Conservation (phyloP, 2,329 filamentous ascomycete genomes). For the Diaporthe sp. region DNA sequence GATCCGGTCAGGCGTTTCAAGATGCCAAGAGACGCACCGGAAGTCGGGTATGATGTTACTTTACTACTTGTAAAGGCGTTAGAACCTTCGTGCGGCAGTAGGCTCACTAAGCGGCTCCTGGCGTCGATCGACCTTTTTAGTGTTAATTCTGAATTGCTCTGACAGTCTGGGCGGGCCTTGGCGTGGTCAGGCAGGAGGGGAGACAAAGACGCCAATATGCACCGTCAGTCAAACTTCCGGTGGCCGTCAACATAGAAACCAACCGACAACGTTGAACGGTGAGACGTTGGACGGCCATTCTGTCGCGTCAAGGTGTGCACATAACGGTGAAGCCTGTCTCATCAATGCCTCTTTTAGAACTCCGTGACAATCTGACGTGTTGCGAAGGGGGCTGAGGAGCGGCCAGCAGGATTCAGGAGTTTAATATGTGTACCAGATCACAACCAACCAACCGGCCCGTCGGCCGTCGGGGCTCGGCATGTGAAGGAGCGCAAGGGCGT, state of each 20-base stretch:
- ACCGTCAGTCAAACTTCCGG: neutral
- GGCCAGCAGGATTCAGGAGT: conserved; percentile 20
- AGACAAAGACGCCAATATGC: neutral
- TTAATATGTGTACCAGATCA: neutral
- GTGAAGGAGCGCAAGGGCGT: neutral
- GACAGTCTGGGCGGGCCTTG: conserved; percentile 14
- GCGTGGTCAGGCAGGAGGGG: neutral
- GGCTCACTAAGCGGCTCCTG: neutral
- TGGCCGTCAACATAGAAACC: too few relatives aligned
- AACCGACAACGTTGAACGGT: neutral
- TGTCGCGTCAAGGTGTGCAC: neutral
- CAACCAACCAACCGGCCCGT: neutral
- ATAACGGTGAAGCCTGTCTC: neutral
- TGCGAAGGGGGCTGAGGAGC: conserved; percentile 4
- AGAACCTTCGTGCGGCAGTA: neutral
- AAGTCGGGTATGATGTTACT: neutral
- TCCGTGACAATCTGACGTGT: neutral
- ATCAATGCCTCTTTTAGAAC: neutral
- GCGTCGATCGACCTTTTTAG: neutral
- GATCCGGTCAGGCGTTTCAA: neutral
- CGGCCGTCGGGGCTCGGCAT: conserved; percentile 24
- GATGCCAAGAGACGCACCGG: neutral
- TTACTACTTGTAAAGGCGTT: neutral
- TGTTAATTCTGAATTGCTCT: conserved; percentile 5
- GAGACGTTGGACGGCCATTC: neutral